Evolutionary conservation across 179 eudicot genomes (phyloP).

Genomic region (Drosera spatulata): DNA sequence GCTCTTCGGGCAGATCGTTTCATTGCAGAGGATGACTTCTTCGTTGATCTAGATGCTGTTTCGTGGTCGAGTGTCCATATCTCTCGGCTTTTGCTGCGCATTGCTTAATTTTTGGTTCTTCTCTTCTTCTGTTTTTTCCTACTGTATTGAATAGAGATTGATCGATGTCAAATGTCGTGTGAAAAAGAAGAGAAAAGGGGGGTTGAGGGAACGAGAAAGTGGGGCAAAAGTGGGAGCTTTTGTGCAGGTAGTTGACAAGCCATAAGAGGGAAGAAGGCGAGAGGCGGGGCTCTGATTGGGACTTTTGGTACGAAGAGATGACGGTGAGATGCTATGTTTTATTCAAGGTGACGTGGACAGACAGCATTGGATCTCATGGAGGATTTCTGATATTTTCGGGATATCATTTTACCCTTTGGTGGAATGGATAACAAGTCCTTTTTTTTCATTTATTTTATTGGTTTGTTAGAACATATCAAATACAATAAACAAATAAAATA

Average conservation of each 20-base stretch:
- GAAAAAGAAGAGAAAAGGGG: not conserved
- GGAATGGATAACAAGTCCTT: no score
- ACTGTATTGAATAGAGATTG: not conserved
- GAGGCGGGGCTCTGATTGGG: not conserved
- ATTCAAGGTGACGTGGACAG: slow-evolving; percentile 10
- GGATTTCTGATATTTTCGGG: slow-evolving; percentile 12
- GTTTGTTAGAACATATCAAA: no score
- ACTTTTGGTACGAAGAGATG: slow-evolving; percentile 6
- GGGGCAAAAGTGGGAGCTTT: slow-evolving; percentile 9
- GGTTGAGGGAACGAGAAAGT: slow-evolving; percentile 1
- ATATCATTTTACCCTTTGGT: slow-evolving; percentile 12
- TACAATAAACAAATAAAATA: no score
- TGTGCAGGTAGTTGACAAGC: slow-evolving; percentile 1
- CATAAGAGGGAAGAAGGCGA: no score
- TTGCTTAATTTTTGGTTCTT: not conserved
- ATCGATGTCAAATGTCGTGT: not conserved
- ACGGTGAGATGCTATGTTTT: slow-evolving; percentile 1
- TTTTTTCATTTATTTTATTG: no score
- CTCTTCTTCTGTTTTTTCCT: not conserved
- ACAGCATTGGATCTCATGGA: slow-evolving; percentile 5
- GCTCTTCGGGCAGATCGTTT: slow-evolving; percentile 5
- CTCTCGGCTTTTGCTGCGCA: not conserved
- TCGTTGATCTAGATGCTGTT: not conserved
- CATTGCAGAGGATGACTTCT: not conserved
- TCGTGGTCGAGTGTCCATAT: not conserved